phyloP scores from a whole-genome alignment of 1,284 basidiomycete species.

The Sanguinoderma infundibulare region DNA sequence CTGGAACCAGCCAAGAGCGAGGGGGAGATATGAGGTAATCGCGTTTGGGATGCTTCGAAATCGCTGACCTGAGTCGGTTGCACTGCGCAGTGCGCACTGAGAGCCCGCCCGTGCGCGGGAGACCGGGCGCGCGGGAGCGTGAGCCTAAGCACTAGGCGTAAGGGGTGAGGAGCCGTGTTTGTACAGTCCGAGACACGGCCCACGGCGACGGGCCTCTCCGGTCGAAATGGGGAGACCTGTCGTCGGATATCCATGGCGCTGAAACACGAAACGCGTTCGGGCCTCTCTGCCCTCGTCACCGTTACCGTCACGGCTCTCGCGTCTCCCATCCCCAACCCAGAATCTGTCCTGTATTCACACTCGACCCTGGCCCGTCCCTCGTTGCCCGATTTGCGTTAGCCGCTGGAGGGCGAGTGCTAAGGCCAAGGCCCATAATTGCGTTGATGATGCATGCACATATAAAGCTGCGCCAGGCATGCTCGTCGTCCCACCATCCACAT shows the following conservation, averaged over 20 bases:
- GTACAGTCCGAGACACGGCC: background rate
- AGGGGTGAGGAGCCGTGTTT: background rate
- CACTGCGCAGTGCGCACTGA: background rate
- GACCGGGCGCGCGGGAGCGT: background rate
- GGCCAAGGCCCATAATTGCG: slow-evolving; percentile 7
- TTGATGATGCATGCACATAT: slow-evolving; percentile 10
- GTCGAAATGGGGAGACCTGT: slow-evolving; percentile 14
- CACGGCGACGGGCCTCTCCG: slow-evolving; percentile 8
- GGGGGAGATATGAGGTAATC: slow-evolving; percentile 18
- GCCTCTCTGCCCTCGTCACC: slow-evolving; percentile 4
- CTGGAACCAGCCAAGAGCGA: no score
- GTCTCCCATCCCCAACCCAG: background rate
- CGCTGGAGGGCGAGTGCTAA: background rate
- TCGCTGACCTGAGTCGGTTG: background rate
- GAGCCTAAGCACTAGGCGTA: background rate
- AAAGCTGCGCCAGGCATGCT: background rate
- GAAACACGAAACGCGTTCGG: slow-evolving; percentile 28
- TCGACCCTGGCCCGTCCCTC: background rate
- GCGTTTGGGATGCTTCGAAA: slow-evolving; percentile 9
- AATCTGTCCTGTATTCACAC: background rate
- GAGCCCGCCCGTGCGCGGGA: background rate
- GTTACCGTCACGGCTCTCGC: slow-evolving; percentile 1
- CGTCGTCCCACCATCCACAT: background rate
- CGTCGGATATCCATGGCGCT: slow-evolving; percentile 18
- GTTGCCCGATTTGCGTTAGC: slow-evolving; percentile 2